A percentile compares a stretch with the other conserved stretches of the same genome.
Evolutionary conservation across 371 early-diverging fungal species (phyloP).

Genomic region (Chytridium lagenaria): DNA sequence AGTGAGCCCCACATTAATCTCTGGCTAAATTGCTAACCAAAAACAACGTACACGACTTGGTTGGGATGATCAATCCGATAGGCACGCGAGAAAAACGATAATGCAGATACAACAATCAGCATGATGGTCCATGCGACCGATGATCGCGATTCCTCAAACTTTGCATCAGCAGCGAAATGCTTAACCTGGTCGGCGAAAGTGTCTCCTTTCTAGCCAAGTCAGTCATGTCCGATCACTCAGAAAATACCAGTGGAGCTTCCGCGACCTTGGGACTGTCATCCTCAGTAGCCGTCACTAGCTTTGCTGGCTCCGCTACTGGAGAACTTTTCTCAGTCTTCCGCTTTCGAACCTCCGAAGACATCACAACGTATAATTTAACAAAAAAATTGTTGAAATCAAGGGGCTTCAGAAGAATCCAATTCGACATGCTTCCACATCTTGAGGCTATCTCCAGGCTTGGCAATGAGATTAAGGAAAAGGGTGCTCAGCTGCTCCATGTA

Average conservation of each 20-base stretch:
- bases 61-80: conserved; percentile 51
- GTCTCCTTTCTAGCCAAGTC: conserved; percentile 4
- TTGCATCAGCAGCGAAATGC: background rate
- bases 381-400: too few species aligned
- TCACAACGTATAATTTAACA: background rate
- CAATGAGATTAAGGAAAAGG: background rate
- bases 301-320: background rate
- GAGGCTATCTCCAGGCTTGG: background rate
- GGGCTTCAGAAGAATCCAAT: too few species aligned
- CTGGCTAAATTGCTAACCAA: too few species aligned
- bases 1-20: too few species aligned
- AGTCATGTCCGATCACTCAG: too few species aligned
- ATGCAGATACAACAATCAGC: conserved; percentile 39
- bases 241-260: too few species aligned
- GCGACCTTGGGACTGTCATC: background rate
- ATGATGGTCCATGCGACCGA: conserved; percentile 26
- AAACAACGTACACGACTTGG: conserved; percentile 52
- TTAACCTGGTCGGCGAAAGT: background rate
- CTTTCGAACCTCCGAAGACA: conserved; percentile 7
- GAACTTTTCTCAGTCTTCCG: background rate
- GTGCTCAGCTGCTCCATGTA: background rate
- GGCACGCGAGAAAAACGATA: conserved; percentile 47
- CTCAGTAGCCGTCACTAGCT: background rate
- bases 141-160: background rate
- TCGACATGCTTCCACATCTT: background rate